Evolutionary conservation across 352 stramenopile genomes (phyloP).

Genomic region (Phytophthora pluvialis): DNA sequence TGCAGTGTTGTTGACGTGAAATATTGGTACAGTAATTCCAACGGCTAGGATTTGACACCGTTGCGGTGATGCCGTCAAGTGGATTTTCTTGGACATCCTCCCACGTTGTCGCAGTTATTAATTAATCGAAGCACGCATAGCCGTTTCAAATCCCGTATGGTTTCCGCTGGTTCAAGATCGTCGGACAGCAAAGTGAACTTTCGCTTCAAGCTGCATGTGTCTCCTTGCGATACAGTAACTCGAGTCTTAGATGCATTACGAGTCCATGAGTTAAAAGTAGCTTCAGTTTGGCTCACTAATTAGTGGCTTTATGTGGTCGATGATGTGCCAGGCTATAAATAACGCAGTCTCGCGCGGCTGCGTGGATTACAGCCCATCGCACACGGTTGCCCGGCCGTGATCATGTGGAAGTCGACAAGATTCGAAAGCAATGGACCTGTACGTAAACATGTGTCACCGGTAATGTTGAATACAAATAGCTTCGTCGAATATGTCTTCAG

Average conservation of each 20-base stretch:
- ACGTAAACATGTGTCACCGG: background rate
- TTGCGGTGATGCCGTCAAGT: background rate
- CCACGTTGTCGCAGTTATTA: background rate
- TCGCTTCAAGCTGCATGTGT: background rate
- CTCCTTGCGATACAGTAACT: too few species aligned
- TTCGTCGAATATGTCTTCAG: background rate
- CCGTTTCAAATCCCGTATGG: slow-evolving; percentile 5
- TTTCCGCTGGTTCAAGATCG: background rate
- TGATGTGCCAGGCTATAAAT: background rate
- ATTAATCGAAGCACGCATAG: slow-evolving; percentile 2
- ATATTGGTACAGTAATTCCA: background rate
- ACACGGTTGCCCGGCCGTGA: background rate
- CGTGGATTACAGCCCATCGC: background rate
- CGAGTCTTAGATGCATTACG: background rate
- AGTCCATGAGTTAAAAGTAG: background rate
- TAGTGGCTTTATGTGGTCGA: too few species aligned
- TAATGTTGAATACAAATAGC: background rate
- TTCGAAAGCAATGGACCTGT: slow-evolving; percentile 14
- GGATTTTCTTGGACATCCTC: slow-evolving; percentile 4
- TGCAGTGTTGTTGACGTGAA: background rate
- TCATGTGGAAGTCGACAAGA: slow-evolving; percentile 10
- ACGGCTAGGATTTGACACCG: background rate
- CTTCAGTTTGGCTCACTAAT: background rate
- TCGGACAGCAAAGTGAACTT: slow-evolving; percentile 17
- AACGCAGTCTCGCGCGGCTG: background rate